These are phyloP conservation scores for Leptographium wingfieldii DNA, from an alignment of 2,329 filamentous ascomycete species.

Conservation along the genomic window DNA sequence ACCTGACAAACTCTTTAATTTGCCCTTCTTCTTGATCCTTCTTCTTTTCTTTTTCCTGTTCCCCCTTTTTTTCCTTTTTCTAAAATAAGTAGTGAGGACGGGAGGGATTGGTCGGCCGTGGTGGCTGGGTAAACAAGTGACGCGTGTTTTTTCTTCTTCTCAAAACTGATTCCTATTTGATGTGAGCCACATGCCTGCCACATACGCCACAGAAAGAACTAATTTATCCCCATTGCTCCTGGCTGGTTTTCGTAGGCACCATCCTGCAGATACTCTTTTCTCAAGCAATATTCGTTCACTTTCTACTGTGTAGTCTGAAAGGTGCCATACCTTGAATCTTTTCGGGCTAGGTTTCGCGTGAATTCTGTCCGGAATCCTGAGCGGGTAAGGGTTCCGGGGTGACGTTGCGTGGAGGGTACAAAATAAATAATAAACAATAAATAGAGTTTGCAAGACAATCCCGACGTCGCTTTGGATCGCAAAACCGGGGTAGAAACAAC, in stretches of 20 bases:
- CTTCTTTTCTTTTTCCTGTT: neutral
- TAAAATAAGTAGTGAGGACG: neutral
- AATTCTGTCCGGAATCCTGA: neutral
- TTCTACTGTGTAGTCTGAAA: neutral
- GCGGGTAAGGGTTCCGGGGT: neutral
- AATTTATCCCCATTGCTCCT: neutral
- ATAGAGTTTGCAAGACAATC: neutral
- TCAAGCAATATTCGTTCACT: neutral
- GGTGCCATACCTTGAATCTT: neutral
- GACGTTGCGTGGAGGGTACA: neutral
- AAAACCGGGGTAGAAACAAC: slow-evolving; percentile 2
- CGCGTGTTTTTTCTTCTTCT: slow-evolving; percentile 3
- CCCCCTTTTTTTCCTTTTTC: neutral
- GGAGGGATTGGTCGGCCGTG: slow-evolving; percentile 2
- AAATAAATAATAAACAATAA: neutral
- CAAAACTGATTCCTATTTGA: neutral
- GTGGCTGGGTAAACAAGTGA: slow-evolving; percentile 9
- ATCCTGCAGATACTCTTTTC: neutral
- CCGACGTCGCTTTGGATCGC: neutral
- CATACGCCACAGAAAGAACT: slow-evolving; percentile 1
- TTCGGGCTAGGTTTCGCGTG: neutral
- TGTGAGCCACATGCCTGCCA: slow-evolving; percentile 10
- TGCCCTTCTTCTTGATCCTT: neutral
- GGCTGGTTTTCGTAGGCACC: neutral
- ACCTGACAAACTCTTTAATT: neutral